These are phyloP conservation scores for Kalaharituber pfeilii DNA, from an alignment of 2,329 filamentous ascomycete genomes.

Conservation along the genomic window DNA sequence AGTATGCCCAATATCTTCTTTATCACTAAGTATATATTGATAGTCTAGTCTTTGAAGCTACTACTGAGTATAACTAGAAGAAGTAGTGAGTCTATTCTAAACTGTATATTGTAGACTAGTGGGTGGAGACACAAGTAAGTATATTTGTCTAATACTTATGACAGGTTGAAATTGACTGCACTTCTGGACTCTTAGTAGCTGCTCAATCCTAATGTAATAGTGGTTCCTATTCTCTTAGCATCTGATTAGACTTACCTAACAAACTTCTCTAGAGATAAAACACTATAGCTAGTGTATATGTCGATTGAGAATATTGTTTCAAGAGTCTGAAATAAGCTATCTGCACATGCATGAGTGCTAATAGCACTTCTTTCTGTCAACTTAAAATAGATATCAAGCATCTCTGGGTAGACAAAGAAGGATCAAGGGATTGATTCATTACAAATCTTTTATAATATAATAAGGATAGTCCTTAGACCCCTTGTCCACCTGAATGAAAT, in stretches of 20 bases:
- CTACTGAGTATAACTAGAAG: background rate
- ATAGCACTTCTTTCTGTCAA: no score
- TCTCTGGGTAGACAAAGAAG: background rate
- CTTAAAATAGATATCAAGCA: no score
- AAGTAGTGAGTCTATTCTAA: conserved; percentile 3
- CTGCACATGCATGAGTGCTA: no score
- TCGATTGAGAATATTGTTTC: no score
- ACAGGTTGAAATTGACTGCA: no score
- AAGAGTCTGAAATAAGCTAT: no score
- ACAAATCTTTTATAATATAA: background rate
- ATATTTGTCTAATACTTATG: no score
- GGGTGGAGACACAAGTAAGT: conserved; percentile 5
- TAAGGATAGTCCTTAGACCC: background rate
- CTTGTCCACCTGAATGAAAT: no score
- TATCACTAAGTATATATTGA: background rate
- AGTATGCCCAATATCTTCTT: background rate
- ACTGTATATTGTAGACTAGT: conserved; percentile 4
- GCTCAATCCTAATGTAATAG: background rate
- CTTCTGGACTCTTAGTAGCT: no score
- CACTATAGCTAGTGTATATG: conserved; percentile 3
- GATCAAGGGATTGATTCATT: background rate
- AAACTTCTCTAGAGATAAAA: conserved; percentile 6
- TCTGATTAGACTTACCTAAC: conserved; percentile 5
- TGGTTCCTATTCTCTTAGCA: background rate
- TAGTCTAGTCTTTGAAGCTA: conserved; percentile 1